These are phyloP conservation scores for Acidiella bohemica DNA, from an alignment of 495 filamentous ascomycete species.

Conservation along the genomic window DNA sequence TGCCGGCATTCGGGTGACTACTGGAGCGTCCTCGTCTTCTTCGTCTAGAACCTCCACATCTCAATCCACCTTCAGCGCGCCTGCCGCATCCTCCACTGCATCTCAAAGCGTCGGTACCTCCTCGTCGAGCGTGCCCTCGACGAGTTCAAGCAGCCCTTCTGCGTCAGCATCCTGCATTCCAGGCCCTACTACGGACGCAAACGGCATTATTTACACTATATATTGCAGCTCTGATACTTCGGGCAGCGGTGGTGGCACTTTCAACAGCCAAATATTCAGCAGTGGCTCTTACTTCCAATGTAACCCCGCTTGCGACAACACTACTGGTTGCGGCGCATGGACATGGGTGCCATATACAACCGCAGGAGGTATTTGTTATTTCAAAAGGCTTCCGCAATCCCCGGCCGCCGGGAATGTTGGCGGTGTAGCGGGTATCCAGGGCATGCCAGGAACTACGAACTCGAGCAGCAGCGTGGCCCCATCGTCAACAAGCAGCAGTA, in stretches of 20 bases:
- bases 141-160: neutral
- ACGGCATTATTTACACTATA: neutral
- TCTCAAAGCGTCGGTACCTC: too few relatives aligned
- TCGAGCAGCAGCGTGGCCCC: constrained; percentile 1
- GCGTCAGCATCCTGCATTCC: too few relatives aligned
- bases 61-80: too few relatives aligned
- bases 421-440: neutral
- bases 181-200: neutral
- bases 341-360: neutral
- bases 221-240: constrained; percentile 3
- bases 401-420: neutral
- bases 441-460: neutral
- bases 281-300: neutral
- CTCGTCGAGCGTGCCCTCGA: too few relatives aligned
- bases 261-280: neutral
- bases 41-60: too few relatives aligned
- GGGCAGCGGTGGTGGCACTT: constrained; percentile 1
- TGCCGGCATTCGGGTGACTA: neutral
- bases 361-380: neutral
- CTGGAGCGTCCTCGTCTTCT: too few relatives aligned
- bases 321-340: constrained; percentile 1
- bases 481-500: too few relatives aligned
- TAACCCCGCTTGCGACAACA: neutral
- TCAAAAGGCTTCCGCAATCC: constrained; percentile 3
- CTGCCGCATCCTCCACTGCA: neutral